Base-by-base conservation (phyloP, 176 grass and related monocot species). In the Carex parvula region DNA sequence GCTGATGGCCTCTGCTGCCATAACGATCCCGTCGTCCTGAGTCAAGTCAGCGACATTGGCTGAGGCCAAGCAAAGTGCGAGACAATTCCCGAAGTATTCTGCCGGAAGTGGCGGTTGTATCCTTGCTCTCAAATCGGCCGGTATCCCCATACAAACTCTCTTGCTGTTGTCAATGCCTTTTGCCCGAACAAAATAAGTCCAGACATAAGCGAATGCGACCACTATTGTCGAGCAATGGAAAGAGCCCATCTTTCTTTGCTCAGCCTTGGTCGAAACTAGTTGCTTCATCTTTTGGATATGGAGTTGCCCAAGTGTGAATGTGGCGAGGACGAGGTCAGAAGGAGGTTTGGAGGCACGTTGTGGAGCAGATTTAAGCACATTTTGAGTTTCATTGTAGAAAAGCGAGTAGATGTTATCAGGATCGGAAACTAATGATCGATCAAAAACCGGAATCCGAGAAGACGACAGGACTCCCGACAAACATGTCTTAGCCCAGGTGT, bases 1-100 rank as follows among this genome's bases (percentile, higher is more conserved):
- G 15, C 50, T 32, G 0, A 87, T 17, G 0, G 70, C 76, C 48
- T 79, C 5, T 1, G 86, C 80, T 1, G 90, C 90, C 3, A 13
- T 7, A 3, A 83, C 64, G 1, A 57, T 20, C 17, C 1, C 83
- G 10, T 7, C 60, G 1, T 78, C 69, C 9, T 21, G 5, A 8
- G 26, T 11, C 4, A 92, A 72, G 5, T 87, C 90, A 13, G 66
- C 26, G 0, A 57, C 58, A 1, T 18, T 59, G 18, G 65, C 79
- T 69, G 46, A 21, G 2, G 62, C 81, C 14, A 63, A 39, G 70
- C 80, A 62, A 16, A 8, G 0, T n/a, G 11, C 17, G 32, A 54
- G 0, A 76, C 88, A 90, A 79, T 90, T 90, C 6, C 92, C 90
- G 35, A 92, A 94, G 84, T 87, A 94, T 1, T 72, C 53, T 0